Evolutionary conservation across 176 grass and related monocot species (phyloP).

Genomic region (Areca catechu): DNA sequence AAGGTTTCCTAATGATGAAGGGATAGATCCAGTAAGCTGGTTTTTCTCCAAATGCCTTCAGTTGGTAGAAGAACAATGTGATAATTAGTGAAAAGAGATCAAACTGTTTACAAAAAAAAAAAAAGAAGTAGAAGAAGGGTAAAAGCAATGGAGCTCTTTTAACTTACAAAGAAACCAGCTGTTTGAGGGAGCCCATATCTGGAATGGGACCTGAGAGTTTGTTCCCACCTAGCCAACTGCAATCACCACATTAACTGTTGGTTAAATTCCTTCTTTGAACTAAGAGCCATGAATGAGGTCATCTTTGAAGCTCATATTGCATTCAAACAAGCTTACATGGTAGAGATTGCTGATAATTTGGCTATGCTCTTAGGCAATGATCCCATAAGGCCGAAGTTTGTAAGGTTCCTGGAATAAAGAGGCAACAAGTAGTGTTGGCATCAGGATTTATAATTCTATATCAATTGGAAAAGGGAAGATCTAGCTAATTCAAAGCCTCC

Average conservation of each 20-base stretch:
- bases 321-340: conserved; percentile 45
- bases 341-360: conserved; percentile 63
- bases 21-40: conserved; percentile 41
- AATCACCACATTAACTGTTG: conserved; percentile 1
- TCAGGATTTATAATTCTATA: too few relatives aligned
- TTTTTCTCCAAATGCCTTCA: conserved; percentile 77
- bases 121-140: too few relatives aligned
- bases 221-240: conserved; percentile 72
- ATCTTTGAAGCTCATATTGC: too few relatives aligned
- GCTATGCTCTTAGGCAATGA: conserved; percentile 45
- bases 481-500: neutral
- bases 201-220: conserved; percentile 53
- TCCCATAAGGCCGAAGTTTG: conserved; percentile 48
- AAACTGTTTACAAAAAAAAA: too few relatives aligned
- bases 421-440: too few relatives aligned
- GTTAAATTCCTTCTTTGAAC: neutral
- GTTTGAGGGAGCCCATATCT: conserved; percentile 46
- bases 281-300: neutral
- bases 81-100: too few relatives aligned
- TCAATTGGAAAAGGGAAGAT: neutral
- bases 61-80: conserved; percentile 5
- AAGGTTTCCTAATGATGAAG: conserved; percentile 42
- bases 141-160: neutral
- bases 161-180: conserved; percentile 54
- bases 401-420: conserved; percentile 52